Evolutionary conservation across 2,329 filamentous ascomycete species (phyloP).

Genomic region (Knufia fluminis): DNA sequence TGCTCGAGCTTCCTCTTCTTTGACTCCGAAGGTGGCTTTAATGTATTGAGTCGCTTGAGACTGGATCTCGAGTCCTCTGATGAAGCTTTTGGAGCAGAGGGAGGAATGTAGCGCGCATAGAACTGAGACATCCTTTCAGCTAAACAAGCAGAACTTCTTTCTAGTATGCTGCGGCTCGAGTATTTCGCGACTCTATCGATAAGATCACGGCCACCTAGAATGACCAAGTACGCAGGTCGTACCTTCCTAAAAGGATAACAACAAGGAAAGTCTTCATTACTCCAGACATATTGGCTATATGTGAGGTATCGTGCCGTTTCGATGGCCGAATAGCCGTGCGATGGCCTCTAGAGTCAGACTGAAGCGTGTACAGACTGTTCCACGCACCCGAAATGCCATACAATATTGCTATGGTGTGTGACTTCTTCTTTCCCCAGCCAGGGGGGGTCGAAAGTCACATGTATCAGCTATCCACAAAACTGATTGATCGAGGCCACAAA

Average conservation of each 20-base stretch:
- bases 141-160: not conserved
- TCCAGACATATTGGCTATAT: too few relatives aligned
- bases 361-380: not conserved
- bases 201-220: not conserved
- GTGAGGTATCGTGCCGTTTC: too few relatives aligned
- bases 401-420: slow-evolving; percentile 86
- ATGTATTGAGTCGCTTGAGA: slow-evolving; percentile 18
- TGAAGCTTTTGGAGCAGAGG: slow-evolving; percentile 11
- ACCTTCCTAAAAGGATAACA: not conserved
- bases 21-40: slow-evolving; percentile 22
- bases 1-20: slow-evolving; percentile 32
- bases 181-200: not conserved
- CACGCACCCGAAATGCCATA: slow-evolving; percentile 50
- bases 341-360: not conserved
- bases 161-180: not conserved
- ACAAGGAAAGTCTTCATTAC: too few relatives aligned
- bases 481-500: slow-evolving; percentile 95
- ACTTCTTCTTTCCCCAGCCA: slow-evolving; percentile 98
- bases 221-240: not conserved
- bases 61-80: slow-evolving; percentile 8
- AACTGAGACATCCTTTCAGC: slow-evolving; percentile 36
- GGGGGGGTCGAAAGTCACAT: slow-evolving; percentile 97
- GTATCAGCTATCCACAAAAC: slow-evolving; percentile 92
- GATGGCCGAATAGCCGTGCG: not conserved
- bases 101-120: slow-evolving; percentile 40